These are phyloP conservation scores for Aureobasidium sp. DNA, from an alignment of 2,329 filamentous ascomycete genomes.

Conservation along the genomic window DNA sequence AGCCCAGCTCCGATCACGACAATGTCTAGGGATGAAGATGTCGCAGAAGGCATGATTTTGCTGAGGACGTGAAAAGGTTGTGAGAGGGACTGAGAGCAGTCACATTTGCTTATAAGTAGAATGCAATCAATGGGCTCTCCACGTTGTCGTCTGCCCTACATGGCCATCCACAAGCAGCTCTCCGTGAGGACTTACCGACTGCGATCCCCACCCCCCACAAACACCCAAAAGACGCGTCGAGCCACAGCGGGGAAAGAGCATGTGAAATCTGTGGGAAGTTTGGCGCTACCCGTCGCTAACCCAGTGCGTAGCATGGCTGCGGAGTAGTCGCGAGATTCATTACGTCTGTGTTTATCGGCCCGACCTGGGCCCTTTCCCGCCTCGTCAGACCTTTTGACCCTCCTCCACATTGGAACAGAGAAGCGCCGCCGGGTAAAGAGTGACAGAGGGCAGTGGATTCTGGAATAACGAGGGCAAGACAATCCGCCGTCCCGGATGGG, in stretches of 20 bases:
- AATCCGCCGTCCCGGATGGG: neutral
- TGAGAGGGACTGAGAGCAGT: neutral
- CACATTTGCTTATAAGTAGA: constrained; percentile 2
- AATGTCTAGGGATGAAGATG: constrained; percentile 18
- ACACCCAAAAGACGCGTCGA: neutral
- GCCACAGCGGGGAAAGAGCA: constrained; percentile 1
- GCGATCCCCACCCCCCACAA: neutral
- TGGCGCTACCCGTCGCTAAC: constrained; percentile 2
- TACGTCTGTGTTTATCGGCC: constrained; percentile 4
- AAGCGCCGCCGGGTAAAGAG: constrained; percentile 6
- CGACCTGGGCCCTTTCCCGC: constrained; percentile 5
- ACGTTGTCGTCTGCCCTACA: neutral
- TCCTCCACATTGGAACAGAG: neutral
- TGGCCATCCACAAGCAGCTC: neutral
- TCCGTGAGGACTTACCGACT: constrained; percentile 4
- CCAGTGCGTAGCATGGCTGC: neutral
- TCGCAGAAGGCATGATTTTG: constrained; percentile 9
- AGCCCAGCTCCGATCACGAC: constrained; percentile 28
- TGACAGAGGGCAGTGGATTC: neutral
- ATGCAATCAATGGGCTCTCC: neutral
- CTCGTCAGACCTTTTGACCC: neutral
- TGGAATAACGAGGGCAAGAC: neutral
- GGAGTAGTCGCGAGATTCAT: neutral
- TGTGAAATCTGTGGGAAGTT: constrained; percentile 1
- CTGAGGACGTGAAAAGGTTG: neutral